Evolutionary conservation across 148 eudicot species (phyloP).

Genomic region (Fagopyrum esculentum): DNA sequence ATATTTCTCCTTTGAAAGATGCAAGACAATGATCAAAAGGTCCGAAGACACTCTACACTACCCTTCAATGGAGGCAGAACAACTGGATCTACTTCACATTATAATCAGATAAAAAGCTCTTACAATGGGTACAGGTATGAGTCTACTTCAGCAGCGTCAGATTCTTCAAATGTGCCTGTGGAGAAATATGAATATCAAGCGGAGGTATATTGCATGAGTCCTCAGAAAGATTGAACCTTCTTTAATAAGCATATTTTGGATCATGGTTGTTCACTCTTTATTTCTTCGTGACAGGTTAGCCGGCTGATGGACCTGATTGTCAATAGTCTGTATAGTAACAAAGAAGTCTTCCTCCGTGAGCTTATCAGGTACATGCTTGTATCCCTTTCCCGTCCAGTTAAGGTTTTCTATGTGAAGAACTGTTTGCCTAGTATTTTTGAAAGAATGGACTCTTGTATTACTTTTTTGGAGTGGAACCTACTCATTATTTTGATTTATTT

Average conservation of each 20-base stretch:
- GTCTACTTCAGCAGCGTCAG: slow-evolving; percentile 77
- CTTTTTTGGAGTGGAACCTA: not conserved
- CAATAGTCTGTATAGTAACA: slow-evolving; percentile 93
- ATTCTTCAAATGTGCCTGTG: slow-evolving; percentile 44
- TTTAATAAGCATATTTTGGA: not conserved
- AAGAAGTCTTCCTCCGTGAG: slow-evolving; percentile 93
- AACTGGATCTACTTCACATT: slow-evolving; percentile 18
- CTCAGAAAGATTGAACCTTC: not conserved
- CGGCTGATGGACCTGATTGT: slow-evolving; percentile 99
- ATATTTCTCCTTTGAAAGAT: slow-evolving; percentile 15
- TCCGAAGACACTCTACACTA: slow-evolving; percentile 41
- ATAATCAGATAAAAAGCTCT: slow-evolving; percentile 25
- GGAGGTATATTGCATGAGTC: slow-evolving; percentile 39
- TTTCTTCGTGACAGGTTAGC: slow-evolving; percentile 58
- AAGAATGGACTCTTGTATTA: not conserved
- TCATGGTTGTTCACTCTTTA: slow-evolving; percentile 2
- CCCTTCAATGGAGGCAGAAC: slow-evolving; percentile 21
- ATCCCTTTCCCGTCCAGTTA: not conserved
- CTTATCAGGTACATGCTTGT: slow-evolving; percentile 65
- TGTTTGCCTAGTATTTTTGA: not conserved
- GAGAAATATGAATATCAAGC: slow-evolving; percentile 97
- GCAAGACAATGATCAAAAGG: slow-evolving; percentile 27
- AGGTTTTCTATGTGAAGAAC: not conserved
- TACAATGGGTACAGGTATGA: slow-evolving; percentile 37
- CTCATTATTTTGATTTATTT: not conserved